phyloP scores from a whole-genome alignment of 768 basidiomycete species.

The Pulveroboletus frians region DNA sequence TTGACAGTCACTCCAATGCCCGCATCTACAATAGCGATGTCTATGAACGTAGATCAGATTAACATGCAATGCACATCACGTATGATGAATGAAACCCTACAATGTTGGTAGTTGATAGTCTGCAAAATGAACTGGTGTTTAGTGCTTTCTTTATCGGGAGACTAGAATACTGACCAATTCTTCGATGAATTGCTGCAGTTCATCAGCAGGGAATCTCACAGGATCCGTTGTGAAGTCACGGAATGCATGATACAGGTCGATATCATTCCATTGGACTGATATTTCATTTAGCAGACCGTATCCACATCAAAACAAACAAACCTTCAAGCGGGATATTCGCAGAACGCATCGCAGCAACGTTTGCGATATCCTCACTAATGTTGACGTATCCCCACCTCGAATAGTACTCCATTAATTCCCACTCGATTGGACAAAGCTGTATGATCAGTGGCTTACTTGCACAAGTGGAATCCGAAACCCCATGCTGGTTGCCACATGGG shows the following conservation, averaged over 20 bases:
- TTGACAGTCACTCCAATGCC: constrained; percentile 56
- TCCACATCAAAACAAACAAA: no score
- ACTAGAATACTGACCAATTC: constrained; percentile 44
- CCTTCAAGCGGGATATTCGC: constrained; percentile 16
- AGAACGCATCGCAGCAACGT: constrained; percentile 54
- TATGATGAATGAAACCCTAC: constrained; percentile 10
- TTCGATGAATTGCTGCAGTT: constrained; percentile 48
- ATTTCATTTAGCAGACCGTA: no score
- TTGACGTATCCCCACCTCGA: constrained; percentile 41
- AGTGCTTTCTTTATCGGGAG: background rate
- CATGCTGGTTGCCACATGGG: constrained; percentile 71
- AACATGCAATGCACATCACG: background rate
- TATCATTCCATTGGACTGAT: constrained; percentile 74
- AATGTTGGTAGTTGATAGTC: constrained; percentile 28
- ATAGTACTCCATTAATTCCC: background rate
- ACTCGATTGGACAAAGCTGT: background rate
- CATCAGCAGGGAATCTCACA: constrained; percentile 51
- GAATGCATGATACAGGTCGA: constrained; percentile 64
- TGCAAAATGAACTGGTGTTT: constrained; percentile 9
- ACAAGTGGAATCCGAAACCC: constrained; percentile 77
- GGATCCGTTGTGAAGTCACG: constrained; percentile 70
- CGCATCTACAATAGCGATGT: constrained; percentile 68
- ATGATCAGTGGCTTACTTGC: constrained; percentile 37
- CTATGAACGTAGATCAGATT: constrained; percentile 26
- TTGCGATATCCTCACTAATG: constrained; percentile 51